Conservation (phyloP, 345 rosid species). For the Syzygium aqueum region DNA sequence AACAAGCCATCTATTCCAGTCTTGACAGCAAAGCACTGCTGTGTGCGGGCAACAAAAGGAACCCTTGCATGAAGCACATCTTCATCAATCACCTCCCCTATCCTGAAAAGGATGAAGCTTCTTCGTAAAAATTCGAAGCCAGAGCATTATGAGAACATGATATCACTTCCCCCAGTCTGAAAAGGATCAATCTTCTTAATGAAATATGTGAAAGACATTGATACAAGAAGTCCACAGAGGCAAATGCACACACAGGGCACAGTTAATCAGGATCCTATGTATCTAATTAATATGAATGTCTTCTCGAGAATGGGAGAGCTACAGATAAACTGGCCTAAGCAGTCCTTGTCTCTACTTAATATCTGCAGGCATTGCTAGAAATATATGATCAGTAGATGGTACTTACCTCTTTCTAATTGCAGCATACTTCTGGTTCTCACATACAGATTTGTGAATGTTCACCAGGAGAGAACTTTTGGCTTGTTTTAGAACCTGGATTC, state of each 20-base stretch:
- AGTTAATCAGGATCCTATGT: neutral
- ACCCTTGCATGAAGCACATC: conserved; percentile 95
- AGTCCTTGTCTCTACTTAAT: neutral
- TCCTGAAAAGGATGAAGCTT: conserved; percentile 32
- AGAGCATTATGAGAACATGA: neutral
- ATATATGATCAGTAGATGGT: neutral
- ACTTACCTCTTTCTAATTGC: conserved; percentile 70
- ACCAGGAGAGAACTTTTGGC: conserved; percentile 81
- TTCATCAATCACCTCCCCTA: conserved; percentile 86
- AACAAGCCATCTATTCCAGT: conserved; percentile 91
- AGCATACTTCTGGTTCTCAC: conserved; percentile 69
- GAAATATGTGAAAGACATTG: neutral
- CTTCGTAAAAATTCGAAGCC: neutral
- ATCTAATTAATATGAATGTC: neutral
- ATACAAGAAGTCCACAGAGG: neutral
- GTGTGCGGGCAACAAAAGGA: conserved; percentile 94
- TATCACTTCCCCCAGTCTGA: neutral
- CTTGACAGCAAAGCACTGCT: conserved; percentile 97
- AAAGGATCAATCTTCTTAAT: neutral
- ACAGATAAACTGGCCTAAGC: neutral
- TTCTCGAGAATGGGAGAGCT: neutral
- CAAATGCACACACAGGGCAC: neutral
- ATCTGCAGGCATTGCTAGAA: neutral
- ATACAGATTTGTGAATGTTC: conserved; percentile 64
- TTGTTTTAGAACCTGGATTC: conserved; percentile 67